Evolutionary conservation across 2,329 filamentous ascomycete species (phyloP).

Genomic region (Byssoonygena ceratinophila): DNA sequence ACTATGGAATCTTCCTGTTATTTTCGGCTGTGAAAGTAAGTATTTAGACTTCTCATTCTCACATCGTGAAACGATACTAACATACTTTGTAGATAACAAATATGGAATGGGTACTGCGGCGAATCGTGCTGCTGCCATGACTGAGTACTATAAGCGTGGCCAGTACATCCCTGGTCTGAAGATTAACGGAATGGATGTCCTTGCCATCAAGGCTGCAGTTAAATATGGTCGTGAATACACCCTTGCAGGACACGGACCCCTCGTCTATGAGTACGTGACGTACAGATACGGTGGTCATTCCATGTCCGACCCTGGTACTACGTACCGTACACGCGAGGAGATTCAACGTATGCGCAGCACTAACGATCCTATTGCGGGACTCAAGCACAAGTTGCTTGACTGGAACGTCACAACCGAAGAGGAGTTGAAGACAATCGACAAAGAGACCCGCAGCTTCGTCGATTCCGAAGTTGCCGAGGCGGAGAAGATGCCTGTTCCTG

Average conservation of each 20-base stretch:
- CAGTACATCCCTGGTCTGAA: slow-evolving; percentile 99
- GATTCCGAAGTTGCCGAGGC: slow-evolving; percentile 83
- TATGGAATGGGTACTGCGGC: slow-evolving; percentile 99
- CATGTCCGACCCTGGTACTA: slow-evolving; percentile 99
- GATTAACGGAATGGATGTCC: slow-evolving; percentile 99
- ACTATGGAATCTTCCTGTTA: slow-evolving; percentile 89
- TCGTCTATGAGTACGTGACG: slow-evolving; percentile 97
- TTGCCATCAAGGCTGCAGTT: slow-evolving; percentile 93
- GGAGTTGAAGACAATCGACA: slow-evolving; percentile 92
- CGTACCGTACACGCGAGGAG: slow-evolving; percentile 97
- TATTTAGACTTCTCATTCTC: slow-evolving; percentile 22
- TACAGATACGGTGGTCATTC: slow-evolving; percentile 99
- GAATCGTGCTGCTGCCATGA: slow-evolving; percentile 83
- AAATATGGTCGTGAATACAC: slow-evolving; percentile 88
- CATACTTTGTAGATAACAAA: slow-evolving; percentile 71
- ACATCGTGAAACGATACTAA: slow-evolving; percentile 18
- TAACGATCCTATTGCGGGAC: slow-evolving; percentile 92
- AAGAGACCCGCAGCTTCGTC: slow-evolving; percentile 75
- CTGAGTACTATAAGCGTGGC: slow-evolving; percentile 99
- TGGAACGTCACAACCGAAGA: slow-evolving; percentile 88
- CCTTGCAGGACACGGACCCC: slow-evolving; percentile 70
- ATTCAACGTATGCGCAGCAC: slow-evolving; percentile 99
- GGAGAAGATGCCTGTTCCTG: slow-evolving; percentile 75
- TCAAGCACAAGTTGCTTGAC: slow-evolving; percentile 96
- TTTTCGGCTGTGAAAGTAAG: slow-evolving; percentile 97